Evolutionary conservation across 78 protist species (phyloP).

Genomic region (Polysphondylium violaceum): DNA sequence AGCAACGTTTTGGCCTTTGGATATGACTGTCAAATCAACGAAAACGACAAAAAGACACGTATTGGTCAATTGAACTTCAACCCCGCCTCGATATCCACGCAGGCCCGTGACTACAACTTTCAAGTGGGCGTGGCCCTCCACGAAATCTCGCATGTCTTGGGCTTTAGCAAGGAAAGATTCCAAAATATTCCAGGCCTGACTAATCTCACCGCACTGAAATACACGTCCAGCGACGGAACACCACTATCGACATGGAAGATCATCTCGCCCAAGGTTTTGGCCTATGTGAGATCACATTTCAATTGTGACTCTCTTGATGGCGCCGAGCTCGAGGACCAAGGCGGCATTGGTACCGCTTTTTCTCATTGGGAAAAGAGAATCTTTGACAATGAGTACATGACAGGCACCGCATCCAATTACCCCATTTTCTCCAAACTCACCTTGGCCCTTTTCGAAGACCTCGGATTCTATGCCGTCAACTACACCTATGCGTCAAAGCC

Average conservation of each 20-base stretch:
- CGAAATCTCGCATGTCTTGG: slow-evolving; percentile 84
- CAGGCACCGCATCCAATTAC: slow-evolving; percentile 34
- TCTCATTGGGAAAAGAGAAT: slow-evolving; percentile 84
- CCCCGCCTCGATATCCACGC: slow-evolving; percentile 15
- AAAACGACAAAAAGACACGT: neutral
- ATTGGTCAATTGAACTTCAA: slow-evolving; percentile 80
- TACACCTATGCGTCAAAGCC: neutral
- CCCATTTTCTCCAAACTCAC: slow-evolving; percentile 62
- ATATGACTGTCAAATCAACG: slow-evolving; percentile 2
- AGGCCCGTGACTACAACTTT: neutral
- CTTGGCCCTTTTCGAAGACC: slow-evolving; percentile 29
- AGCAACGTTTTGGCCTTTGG: slow-evolving; percentile 66
- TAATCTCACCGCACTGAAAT: no score
- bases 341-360: slow-evolving; percentile 67
- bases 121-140: slow-evolving; percentile 57
- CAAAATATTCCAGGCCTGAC: no score
- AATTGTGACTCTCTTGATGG: slow-evolving; percentile 73
- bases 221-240: neutral
- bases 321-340: slow-evolving; percentile 77
- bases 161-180: slow-evolving; percentile 31
- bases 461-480: slow-evolving; percentile 48
- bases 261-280: slow-evolving; percentile 41
- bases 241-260: neutral
- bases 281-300: slow-evolving; percentile 20
- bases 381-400: slow-evolving; percentile 75